These are phyloP conservation scores for Psilocybe cyanescens DNA, from an alignment of 768 basidiomycete species.

Conservation along the genomic window DNA sequence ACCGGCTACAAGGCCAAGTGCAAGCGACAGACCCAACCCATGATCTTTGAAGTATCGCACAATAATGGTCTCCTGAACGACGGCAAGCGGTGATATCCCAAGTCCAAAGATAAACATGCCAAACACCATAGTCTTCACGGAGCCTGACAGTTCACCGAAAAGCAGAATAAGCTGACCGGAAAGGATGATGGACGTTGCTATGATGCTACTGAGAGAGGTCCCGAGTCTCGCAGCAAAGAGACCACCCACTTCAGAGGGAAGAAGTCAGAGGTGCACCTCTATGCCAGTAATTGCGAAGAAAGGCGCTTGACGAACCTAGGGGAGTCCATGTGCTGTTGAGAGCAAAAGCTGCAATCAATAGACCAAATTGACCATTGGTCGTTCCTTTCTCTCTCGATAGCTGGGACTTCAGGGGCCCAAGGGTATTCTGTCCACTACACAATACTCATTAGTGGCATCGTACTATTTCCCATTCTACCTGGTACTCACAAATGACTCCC, in stretches of 20 bases:
- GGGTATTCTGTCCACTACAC: conserved; percentile 10
- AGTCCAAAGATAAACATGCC: conserved; percentile 19
- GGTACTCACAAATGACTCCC: conserved; percentile 15
- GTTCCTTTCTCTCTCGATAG: conserved; percentile 14
- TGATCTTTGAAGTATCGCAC: conserved; percentile 17
- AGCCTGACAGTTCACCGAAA: conserved; percentile 14
- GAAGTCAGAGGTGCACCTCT: background rate
- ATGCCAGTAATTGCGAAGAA: background rate
- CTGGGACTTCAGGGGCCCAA: conserved; percentile 15
- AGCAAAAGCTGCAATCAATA: conserved; percentile 13
- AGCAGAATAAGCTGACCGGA: conserved; percentile 11
- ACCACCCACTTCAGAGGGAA: conserved; percentile 9
- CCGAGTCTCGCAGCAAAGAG: conserved; percentile 14
- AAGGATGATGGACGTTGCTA: conserved; percentile 16
- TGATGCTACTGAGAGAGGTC: conserved; percentile 15
- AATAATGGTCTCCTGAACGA: conserved; percentile 17
- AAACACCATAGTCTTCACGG: conserved; percentile 12
- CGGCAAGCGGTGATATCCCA: conserved; percentile 15
- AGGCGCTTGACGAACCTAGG: conserved; percentile 4
- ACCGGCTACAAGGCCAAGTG: conserved; percentile 15
- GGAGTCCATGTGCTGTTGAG: conserved; percentile 19
- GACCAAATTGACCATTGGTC: conserved; percentile 16
- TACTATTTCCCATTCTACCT: background rate
- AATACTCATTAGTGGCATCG: background rate
- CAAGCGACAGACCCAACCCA: conserved; percentile 14